Evolutionary conservation across 2,329 filamentous ascomycete genomes (phyloP).

Genomic region (Beauveria sp.): DNA sequence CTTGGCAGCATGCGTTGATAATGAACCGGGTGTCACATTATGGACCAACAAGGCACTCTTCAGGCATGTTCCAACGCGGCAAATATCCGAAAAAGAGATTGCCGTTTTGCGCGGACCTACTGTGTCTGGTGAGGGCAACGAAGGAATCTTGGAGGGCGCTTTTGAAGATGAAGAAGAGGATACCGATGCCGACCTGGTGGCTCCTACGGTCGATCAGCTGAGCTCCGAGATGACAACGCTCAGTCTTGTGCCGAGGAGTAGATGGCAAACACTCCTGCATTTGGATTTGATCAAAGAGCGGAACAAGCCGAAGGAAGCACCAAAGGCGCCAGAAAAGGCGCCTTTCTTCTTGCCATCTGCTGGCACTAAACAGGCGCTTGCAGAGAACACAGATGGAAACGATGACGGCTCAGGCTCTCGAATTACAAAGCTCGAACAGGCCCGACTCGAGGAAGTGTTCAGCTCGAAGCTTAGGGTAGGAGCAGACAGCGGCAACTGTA

Average conservation of each 20-base stretch:
- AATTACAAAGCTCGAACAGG: conserved; percentile 59
- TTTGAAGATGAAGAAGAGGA: conserved; percentile 52
- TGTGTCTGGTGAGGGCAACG: conserved; percentile 73
- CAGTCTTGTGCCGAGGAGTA: conserved; percentile 78
- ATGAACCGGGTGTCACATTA: conserved; percentile 78
- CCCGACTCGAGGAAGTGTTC: conserved; percentile 50
- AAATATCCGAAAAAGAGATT: conserved; percentile 73
- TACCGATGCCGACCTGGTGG: conserved; percentile 45
- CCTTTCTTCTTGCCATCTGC: conserved; percentile 87
- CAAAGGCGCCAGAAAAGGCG: conserved; percentile 86
- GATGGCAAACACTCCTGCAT: conserved; percentile 92
- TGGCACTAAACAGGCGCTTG: conserved; percentile 35
- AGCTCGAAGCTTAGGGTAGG: conserved; percentile 49
- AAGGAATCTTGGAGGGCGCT: conserved; percentile 67
- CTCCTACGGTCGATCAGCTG: conserved; percentile 65
- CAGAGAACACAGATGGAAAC: conserved; percentile 25
- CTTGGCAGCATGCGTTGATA: conserved; percentile 79
- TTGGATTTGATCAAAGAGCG: conserved; percentile 87
- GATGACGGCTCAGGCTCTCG: conserved; percentile 47
- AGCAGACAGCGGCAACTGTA: conserved; percentile 52
- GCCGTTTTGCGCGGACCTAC: conserved; percentile 60
- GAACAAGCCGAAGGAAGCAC: conserved; percentile 88
- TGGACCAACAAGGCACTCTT: conserved; percentile 95
- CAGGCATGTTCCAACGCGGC: conserved; percentile 76
- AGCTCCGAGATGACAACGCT: conserved; percentile 78